Base-by-base conservation (phyloP, 148 eudicot species). In the Tetragonia tetragonoides region DNA sequence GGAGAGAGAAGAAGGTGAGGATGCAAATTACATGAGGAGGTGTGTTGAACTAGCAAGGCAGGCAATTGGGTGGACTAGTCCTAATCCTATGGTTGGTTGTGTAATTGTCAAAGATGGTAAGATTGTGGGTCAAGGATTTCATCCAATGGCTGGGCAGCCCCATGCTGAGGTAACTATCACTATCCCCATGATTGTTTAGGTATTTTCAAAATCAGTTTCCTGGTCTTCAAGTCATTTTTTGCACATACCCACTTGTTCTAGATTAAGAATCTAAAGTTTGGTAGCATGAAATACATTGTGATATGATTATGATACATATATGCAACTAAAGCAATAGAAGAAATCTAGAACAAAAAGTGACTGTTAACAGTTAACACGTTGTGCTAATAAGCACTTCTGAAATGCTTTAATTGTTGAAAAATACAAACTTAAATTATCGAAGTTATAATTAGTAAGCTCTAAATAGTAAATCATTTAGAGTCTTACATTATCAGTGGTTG, bases 61-160 rank as follows among this genome's bases (percentile, higher is more conserved):
- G 75, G 98, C 92, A 66, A 53, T 91, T 78, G 98, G 98, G 82
- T 82, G 82, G 79, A 96, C 98, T 59, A 93, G 97, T 46, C 99
- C 98, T 83, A 93, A 96, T 89, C 99, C 99, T 15, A 89, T 96
- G 99, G 98, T 93, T 73, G 99, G 99, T 1, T 93, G 98, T 87
- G 90, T 93, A 7, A 87, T 93, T 81, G 98, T 93, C 68, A 96
- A 89, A 67, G 91, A 88, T 85, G 97, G 92, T 59, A 73, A 89
- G 74, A 80, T 96, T 78, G 97, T 96, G 75, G 99, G 98, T 69
- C 90, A 96, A 89, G 98, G 99, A 20, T 96, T 96, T 83, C 99
- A 96, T 75, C 99, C 99, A 7, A 96, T 93, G 83, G 97, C 97
- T 76, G 95, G 98, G 9, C 93, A 91, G 66, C 99, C 99, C 82